Evolutionary conservation across 495 filamentous ascomycete genomes (phyloP).

Genomic region (Amorphotheca resinae): DNA sequence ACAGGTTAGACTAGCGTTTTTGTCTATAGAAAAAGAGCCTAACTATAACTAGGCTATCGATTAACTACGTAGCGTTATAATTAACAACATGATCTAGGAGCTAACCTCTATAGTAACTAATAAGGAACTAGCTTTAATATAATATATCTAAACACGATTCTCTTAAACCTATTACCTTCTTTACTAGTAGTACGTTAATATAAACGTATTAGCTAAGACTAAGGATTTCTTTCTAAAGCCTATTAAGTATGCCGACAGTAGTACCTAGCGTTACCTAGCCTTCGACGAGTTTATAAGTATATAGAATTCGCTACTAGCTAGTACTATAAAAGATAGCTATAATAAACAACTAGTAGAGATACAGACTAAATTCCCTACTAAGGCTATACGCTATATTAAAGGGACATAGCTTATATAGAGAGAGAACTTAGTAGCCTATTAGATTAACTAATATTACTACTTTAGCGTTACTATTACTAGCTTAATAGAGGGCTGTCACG

Average conservation of each 20-base stretch:
- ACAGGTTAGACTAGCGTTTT: conserved; percentile 7
- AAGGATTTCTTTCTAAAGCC: conserved; percentile 1
- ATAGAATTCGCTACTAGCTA: neutral
- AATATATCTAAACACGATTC: neutral
- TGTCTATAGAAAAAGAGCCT: conserved; percentile 2
- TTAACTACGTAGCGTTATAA: neutral
- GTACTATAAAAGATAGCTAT: neutral
- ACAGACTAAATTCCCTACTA: neutral
- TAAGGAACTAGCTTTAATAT: conserved; percentile 1
- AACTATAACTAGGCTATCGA: neutral
- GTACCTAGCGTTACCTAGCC: neutral
- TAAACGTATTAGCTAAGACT: conserved; percentile 8
- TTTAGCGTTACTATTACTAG: conserved; percentile 2
- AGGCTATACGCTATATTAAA: neutral
- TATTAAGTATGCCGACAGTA: neutral
- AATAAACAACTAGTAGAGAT: neutral
- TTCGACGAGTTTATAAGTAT: neutral
- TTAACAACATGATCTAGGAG: neutral
- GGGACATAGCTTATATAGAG: neutral
- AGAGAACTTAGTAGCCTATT: conserved; percentile 4
- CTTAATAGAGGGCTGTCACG: conserved; percentile 13
- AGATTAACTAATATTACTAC: neutral
- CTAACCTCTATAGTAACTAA: conserved; percentile 1
- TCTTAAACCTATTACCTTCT: neutral
- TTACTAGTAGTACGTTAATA: conserved; percentile 7